Evolutionary conservation across 2,329 filamentous ascomycete species (phyloP), one percentile per base, ranked within the genome.

Genomic region (Talaromyces amestolkiae): DNA sequence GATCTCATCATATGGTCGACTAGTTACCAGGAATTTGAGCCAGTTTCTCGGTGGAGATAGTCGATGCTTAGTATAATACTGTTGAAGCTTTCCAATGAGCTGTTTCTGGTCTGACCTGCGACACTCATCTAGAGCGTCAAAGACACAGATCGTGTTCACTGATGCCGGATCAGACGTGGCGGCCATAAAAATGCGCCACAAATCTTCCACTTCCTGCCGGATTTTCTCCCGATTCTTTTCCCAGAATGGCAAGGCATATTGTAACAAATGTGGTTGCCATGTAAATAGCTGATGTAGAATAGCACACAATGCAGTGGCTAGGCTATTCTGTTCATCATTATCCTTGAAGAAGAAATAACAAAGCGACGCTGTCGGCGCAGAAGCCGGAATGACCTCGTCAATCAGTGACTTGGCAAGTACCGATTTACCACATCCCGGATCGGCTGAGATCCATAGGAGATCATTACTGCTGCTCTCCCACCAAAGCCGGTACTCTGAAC

Each of bases 351-450:
- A 27, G 24, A 27, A 27, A 61, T 81, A 82, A 58, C 76, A 79
- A 3, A 69, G 70, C 13, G 58, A 61, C n/a, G 49, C 11, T 1
- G 10, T 63, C 17, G 35, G 35, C 0, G 70, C 75, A 22, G 49
- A 49, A 39, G 13, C 19, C 19, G 68, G 70, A 0, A 61, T 61
- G 1, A 51, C 19, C 0, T 68, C 17, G 31, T 82, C 78, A 0
- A 78, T 69, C 1, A 82, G 66, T 39, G 74, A 72, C 65, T 69
- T 79, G 13, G 76, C 72, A 1, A 82, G 67, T 8, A 82, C 80
- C 0, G 81, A 81, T 67, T 82, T 82, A 9, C 80, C 80, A 49
- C 78, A 81, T 0, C 80, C 80, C 2, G 80, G 80, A 61, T 81
- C 75, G 9, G 79, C 80, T 31, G 80, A 80, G 1, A 81, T 74